Percentiles rank a stretch among this genome's conserved stretches.
These are phyloP conservation scores for Pittosporum tobira DNA, from an alignment of 129 eudicot species.

Conservation along the genomic window DNA sequence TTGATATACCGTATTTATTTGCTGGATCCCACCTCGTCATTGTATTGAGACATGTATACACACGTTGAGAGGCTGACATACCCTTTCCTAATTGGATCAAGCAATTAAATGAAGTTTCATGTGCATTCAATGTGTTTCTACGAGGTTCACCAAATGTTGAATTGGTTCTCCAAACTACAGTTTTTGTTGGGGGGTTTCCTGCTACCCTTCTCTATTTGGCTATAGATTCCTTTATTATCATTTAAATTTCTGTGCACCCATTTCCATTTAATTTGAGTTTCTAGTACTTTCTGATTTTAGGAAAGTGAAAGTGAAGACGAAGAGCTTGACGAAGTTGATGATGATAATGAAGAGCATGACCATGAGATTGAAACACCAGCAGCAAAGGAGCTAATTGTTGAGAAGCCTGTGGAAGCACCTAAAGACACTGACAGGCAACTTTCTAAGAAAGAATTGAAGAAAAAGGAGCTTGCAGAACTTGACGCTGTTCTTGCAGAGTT, in stretches of 20 bases:
- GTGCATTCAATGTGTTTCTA: no score
- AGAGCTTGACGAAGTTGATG: constrained; percentile 62
- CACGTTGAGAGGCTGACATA: no score
- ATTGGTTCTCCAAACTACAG: no score
- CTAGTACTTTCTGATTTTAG: constrained; percentile 23
- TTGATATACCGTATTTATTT: background rate
- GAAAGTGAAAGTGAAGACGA: constrained; percentile 94
- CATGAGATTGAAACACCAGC: constrained; percentile 50
- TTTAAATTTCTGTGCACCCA: no score
- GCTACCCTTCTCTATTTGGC: no score
- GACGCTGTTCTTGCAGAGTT: constrained; percentile 84
- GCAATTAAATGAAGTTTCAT: no score
- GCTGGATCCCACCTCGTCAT: no score
- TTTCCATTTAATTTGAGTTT: background rate
- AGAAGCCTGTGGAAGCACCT: constrained; percentile 53
- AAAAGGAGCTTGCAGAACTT: constrained; percentile 91
- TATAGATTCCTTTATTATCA: no score
- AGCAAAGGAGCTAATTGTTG: constrained; percentile 35
- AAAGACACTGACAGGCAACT: constrained; percentile 86
- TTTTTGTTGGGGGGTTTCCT: no score
- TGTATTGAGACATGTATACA: background rate
- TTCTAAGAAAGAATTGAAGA: constrained; percentile 82
- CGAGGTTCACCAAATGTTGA: no score
- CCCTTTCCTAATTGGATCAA: no score
- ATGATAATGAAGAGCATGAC: constrained; percentile 73